phyloP scores from a whole-genome alignment of 352 stramenopile genomes.

The Pythium insidiosum region DNA sequence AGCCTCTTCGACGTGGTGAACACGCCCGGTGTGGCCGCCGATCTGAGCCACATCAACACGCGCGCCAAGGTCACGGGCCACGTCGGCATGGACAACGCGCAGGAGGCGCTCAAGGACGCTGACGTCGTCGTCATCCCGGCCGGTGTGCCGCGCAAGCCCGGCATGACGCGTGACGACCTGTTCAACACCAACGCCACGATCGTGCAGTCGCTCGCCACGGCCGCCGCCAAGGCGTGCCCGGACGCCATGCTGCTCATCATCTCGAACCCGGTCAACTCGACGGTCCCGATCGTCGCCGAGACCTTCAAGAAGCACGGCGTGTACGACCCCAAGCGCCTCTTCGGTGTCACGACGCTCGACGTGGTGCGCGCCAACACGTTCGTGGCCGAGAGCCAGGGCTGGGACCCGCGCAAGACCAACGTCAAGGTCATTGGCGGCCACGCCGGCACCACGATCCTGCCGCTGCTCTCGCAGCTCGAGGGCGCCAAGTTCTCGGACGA shows the following conservation, averaged over 20 bases:
- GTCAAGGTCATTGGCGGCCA: constrained; percentile 98
- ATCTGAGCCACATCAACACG: constrained; percentile 93
- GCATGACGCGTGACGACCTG: constrained; percentile 94
- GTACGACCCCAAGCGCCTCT: constrained; percentile 97
- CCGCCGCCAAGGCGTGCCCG: constrained; percentile 93
- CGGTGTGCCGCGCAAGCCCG: constrained; percentile 98
- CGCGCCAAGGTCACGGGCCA: constrained; percentile 31
- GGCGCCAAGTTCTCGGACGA: constrained; percentile 91
- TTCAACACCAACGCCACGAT: constrained; percentile 96
- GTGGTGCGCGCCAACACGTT: constrained; percentile 98
- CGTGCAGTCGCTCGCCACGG: constrained; percentile 93
- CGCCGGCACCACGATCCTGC: constrained; percentile 99
- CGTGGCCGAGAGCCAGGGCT: constrained; percentile 66
- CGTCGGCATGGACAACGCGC: constrained; percentile 47
- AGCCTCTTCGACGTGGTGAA: constrained; percentile 98
- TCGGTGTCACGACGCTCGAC: constrained; percentile 98
- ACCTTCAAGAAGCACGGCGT: constrained; percentile 95
- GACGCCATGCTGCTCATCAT: constrained; percentile 97
- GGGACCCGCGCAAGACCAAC: constrained; percentile 71
- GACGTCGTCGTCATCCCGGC: constrained; percentile 99
- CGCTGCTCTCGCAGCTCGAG: constrained; percentile 95
- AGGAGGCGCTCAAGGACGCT: constrained; percentile 43
- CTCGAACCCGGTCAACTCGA: constrained; percentile 99
- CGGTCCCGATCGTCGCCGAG: constrained; percentile 98
- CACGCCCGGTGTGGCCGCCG: constrained; percentile 96